Evolutionary conservation across 2,329 filamentous ascomycete species (phyloP), one percentile per base, ranked within the genome.

Genomic region (Colletotrichum chrysophilum): DNA sequence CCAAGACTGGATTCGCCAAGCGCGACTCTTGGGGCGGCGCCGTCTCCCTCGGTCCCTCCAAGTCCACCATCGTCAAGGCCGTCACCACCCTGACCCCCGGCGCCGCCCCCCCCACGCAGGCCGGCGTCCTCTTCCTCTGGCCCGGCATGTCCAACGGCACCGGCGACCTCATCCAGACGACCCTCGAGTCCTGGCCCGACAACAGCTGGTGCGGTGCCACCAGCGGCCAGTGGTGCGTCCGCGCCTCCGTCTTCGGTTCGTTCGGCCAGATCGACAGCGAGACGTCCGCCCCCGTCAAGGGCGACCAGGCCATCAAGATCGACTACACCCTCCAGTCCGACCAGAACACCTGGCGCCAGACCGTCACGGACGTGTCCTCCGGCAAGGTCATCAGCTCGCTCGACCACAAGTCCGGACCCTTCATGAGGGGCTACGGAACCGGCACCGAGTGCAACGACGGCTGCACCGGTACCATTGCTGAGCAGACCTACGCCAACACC

Each of bases 61-160:
- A 61, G 36, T 48, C 69, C 26, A 82, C 81, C 62, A 86, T 86
- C 71, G 76, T 83, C 77, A 82, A 84, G 55, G 82, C 85, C 7
- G 82, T 85, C n/a, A 87, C 86, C 9, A 86, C 82, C 10, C 74
- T 86, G 28, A 83, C 85, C 36, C 85, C 85, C 4, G 86, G 85
- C 30, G 74, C 78, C 3, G 84, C 85, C 0, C 86, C 85, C 6
- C 60, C 80, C 1, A 82, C 81, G 1, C 85, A 86, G 72, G 83
- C 80, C 55, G 85, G 85, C 10, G 79, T 79, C 34, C 81, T 87
- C 1, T 86, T 86, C 79, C 81, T 87, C 58, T 87, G 84, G 85
- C 86, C 85, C 8, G 86, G 85, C 7, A 87, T 87, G 83, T 85
- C 83, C 74, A 87, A 87, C 77, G 85, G 86, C 48, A 87, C 86